These are phyloP conservation scores for Fusarium paranaense DNA, from an alignment of 2,329 filamentous ascomycete genomes.

Conservation along the genomic window DNA sequence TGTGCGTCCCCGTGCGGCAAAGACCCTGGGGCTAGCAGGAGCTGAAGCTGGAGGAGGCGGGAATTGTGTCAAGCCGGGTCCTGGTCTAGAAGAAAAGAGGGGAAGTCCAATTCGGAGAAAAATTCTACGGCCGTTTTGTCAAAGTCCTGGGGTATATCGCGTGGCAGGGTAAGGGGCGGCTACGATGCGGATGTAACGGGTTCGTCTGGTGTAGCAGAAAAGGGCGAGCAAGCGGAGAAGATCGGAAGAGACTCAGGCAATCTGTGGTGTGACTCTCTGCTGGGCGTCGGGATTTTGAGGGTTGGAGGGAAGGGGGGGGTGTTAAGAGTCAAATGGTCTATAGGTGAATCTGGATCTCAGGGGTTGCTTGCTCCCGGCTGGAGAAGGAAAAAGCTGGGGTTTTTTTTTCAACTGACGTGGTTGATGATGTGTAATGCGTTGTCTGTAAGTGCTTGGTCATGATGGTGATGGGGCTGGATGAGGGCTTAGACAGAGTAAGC, in stretches of 20 bases:
- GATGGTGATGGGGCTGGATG: background rate
- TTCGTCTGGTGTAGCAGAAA: background rate
- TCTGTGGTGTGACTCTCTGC: constrained; percentile 33
- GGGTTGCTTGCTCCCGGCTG: background rate
- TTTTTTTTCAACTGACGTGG: background rate
- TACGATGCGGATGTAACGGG: background rate
- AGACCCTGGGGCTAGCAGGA: background rate
- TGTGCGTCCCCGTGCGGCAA: constrained; percentile 13
- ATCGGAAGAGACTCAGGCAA: constrained; percentile 28
- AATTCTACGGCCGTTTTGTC: background rate
- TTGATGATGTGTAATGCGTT: background rate
- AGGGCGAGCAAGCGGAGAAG: constrained; percentile 16
- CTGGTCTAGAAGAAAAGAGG: constrained; percentile 10
- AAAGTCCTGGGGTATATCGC: constrained; percentile 1
- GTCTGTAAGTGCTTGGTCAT: background rate
- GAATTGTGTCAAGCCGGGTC: constrained; percentile 13
- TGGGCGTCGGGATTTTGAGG: constrained; percentile 27
- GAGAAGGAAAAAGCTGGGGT: background rate
- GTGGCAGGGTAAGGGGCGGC: background rate
- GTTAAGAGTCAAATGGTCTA: background rate
- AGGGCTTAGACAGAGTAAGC: background rate
- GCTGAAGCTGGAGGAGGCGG: constrained; percentile 4
- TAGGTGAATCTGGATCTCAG: background rate
- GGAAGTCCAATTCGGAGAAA: background rate
- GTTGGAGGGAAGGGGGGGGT: background rate